Conservation (phyloP, 2,329 filamentous ascomycete genomes). For the Aureobasidium lini region DNA sequence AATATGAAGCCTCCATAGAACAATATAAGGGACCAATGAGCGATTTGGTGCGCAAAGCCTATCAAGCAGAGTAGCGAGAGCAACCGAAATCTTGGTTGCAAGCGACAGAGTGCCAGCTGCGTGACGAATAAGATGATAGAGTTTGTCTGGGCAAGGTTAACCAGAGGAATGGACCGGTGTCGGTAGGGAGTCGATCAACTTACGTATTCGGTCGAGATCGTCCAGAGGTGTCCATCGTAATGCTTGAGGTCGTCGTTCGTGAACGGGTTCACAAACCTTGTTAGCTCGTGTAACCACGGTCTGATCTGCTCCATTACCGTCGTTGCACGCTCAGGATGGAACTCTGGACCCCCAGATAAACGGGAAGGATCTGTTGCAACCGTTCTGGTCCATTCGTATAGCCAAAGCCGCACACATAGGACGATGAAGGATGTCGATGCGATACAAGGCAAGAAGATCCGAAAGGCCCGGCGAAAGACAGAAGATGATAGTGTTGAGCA, state of each 20-base stretch:
- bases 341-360: constrained; percentile 9
- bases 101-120: constrained; percentile 34
- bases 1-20: constrained; percentile 49
- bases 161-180: constrained; percentile 26
- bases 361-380: constrained; percentile 12
- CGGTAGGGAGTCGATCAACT: neutral
- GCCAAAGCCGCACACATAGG: neutral
- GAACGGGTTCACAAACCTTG: constrained; percentile 13
- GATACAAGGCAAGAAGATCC: constrained; percentile 18
- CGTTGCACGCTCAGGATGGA: constrained; percentile 5
- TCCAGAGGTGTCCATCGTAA: constrained; percentile 51
- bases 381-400: constrained; percentile 15
- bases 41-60: constrained; percentile 40
- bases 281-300: constrained; percentile 33
- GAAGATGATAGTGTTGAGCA: constrained; percentile 16
- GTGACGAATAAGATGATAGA: constrained; percentile 51
- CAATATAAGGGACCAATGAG: constrained; percentile 48
- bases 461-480: constrained; percentile 17
- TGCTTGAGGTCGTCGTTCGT: neutral
- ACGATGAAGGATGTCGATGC: constrained; percentile 17
- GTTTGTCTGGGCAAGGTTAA: constrained; percentile 46
- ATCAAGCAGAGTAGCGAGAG: constrained; percentile 35
- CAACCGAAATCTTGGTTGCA: constrained; percentile 27
- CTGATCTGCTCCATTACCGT: constrained; percentile 17
- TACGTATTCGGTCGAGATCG: constrained; percentile 32